Evolutionary conservation across 2,329 filamentous ascomycete genomes (phyloP).

Genomic region (Decorospora gaudefroyi): DNA sequence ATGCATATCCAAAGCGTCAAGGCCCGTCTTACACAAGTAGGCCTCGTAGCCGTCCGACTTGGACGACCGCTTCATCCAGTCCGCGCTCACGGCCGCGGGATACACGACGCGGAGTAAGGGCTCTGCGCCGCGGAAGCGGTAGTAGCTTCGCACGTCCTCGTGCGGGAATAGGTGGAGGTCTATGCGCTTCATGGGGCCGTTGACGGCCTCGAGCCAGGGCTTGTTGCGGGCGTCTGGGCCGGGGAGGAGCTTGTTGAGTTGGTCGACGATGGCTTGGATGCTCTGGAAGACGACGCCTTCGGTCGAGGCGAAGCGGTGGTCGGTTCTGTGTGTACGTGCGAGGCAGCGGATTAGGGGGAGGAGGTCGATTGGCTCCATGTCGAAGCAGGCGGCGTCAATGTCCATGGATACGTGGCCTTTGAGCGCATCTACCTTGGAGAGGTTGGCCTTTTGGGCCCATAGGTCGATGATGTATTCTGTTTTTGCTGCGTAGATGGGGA

Average conservation of each 20-base stretch:
- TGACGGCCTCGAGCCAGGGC: slow-evolving; percentile 13
- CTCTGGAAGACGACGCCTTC: slow-evolving; percentile 20
- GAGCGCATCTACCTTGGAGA: slow-evolving; percentile 10
- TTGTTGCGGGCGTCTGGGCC: slow-evolving; percentile 7
- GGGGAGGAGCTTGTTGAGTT: slow-evolving; percentile 20
- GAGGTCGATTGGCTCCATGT: slow-evolving; percentile 22
- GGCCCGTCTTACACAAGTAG: slow-evolving; percentile 12
- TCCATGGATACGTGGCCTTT: slow-evolving; percentile 30
- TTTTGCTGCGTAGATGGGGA: slow-evolving; percentile 22
- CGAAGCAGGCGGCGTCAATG: slow-evolving; percentile 22
- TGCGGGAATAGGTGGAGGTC: slow-evolving; percentile 20
- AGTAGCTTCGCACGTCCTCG: slow-evolving; percentile 20
- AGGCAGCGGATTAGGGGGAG: slow-evolving; percentile 16
- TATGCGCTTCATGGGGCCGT: slow-evolving; percentile 19
- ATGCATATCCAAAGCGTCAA: slow-evolving; percentile 17
- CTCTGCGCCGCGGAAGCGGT: slow-evolving; percentile 22
- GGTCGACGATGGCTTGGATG: slow-evolving; percentile 16
- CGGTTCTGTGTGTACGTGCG: slow-evolving; percentile 7
- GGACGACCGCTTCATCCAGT: slow-evolving; percentile 20
- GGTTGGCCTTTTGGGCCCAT: slow-evolving; percentile 11
- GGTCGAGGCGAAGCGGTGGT: slow-evolving; percentile 13
- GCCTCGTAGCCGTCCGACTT: slow-evolving; percentile 18
- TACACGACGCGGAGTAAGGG: slow-evolving; percentile 21
- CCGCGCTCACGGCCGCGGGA: slow-evolving; percentile 13
- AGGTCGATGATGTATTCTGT: slow-evolving; percentile 18